Conservation (phyloP, 2,329 filamentous ascomycete genomes). For the Dactylellina sp. region DNA sequence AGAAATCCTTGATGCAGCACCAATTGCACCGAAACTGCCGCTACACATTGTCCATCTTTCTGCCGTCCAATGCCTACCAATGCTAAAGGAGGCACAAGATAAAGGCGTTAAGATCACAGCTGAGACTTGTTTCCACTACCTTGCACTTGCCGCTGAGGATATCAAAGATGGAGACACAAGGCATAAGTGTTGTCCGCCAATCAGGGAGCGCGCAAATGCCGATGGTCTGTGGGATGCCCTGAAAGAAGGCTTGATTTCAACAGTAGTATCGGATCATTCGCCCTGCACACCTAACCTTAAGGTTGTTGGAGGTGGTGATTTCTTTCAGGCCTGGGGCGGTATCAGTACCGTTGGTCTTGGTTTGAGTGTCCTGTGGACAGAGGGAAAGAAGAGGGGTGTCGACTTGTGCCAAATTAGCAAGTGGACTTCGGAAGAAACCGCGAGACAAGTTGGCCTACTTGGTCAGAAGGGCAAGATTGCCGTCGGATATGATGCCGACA, state of each 20-base stretch:
- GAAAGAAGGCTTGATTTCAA: conserved; percentile 83
- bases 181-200: conserved; percentile 95
- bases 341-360: conserved; percentile 94
- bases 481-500: conserved; percentile 86
- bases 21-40: conserved; percentile 81
- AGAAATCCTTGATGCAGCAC: conserved; percentile 84
- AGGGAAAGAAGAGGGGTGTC: conserved; percentile 73
- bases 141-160: conserved; percentile 83
- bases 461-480: conserved; percentile 83
- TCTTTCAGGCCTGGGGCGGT: conserved; percentile 96
- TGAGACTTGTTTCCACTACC: conserved; percentile 96
- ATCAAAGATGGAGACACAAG: conserved; percentile 87
- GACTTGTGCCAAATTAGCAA: conserved; percentile 81
- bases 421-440: conserved; percentile 87
- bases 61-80: conserved; percentile 85
- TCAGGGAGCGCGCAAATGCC: conserved; percentile 83
- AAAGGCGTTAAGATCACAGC: conserved; percentile 86
- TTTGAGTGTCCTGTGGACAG: conserved; percentile 88
- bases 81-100: conserved; percentile 78
- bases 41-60: conserved; percentile 95
- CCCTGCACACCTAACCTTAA: conserved; percentile 96
- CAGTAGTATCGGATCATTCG: conserved; percentile 93
- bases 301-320: conserved; percentile 77
- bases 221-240: conserved; percentile 90
- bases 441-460: conserved; percentile 85